These are phyloP conservation scores for Melocanna baccifera DNA, from an alignment of 176 grass and related monocot genomes.

Conservation along the genomic window DNA sequence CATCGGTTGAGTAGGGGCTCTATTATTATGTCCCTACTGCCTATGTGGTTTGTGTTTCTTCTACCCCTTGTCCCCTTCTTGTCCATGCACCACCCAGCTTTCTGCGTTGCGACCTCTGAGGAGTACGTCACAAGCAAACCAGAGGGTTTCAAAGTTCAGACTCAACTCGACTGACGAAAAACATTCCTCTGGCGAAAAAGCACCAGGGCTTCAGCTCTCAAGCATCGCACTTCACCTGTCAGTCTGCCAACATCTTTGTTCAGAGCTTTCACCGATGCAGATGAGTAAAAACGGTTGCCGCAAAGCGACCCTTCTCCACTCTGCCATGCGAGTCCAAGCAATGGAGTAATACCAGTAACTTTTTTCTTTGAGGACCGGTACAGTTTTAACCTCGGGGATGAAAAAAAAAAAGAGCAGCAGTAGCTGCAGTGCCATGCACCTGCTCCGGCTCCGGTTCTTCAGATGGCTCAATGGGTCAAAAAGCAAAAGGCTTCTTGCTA, in stretches of 20 bases:
- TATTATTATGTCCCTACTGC: neutral
- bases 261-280: neutral
- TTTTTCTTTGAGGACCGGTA: neutral
- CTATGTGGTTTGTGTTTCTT: neutral
- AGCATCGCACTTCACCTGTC: neutral
- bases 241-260: neutral
- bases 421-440: neutral
- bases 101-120: neutral
- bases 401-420: neutral
- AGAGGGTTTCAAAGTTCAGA: neutral
- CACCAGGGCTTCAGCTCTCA: neutral
- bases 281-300: neutral
- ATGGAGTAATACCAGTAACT: neutral
- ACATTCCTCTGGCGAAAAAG: neutral
- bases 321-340: neutral
- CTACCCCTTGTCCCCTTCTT: neutral
- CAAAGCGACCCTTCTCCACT: neutral
- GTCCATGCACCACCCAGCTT: neutral
- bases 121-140: neutral
- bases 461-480: neutral
- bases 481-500: neutral
- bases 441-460: neutral
- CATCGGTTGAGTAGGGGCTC: neutral
- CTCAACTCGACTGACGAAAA: neutral
- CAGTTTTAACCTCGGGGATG: slow-evolving; percentile 19